Base-by-base conservation (phyloP, 805 yeast genomes). In the Candida maris region DNA sequence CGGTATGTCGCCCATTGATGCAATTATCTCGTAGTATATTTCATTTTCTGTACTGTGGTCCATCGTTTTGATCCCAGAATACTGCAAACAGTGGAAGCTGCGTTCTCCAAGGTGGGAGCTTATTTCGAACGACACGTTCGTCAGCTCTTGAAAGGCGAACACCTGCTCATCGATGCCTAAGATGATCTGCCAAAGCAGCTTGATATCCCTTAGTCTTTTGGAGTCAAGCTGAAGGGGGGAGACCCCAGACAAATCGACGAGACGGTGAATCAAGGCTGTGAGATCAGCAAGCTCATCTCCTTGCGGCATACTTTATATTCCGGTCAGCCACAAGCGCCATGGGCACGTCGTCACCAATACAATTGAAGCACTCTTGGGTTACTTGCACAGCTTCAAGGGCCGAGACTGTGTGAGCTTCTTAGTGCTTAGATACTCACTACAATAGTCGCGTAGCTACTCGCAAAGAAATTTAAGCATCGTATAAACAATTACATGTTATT, bases 171-270 rank as follows among this genome's bases (percentile, higher is more conserved):
- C 48, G 7, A 52, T 50, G 2, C 58, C 56, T n/a, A 54, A 32
- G 7, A 54, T 32, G 7, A 49, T 32, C 30, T 50, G 57, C 58
- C 58, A 54, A 9, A 46, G 38, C 1, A 42, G 31, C 29, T 43
- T 48, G 13, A 51, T 39, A 9, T 45, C 44, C 26, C 45, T 36
- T 19, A 52, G 30, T 21, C 34, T 35, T 16, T 17, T 29, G 5
- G 16, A 6, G 5, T 35, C 30, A 6, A 36, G 18, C 5, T 26
- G 14, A 14, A 35, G 19, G 2, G 46, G 42, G 1, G 42, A 36
- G 16, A 24, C 34, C 12, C 31, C 19, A 3, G 49, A 41, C 9
- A 49, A 29, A n/a, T 32, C 34, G 9, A 32, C 30, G 9, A 52
- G 32, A 12, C 39, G 35, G 3, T 33, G 35, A 14, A 52, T 22